phyloP scores from a whole-genome alignment of 2,329 filamentous ascomycete species.

The Fusarium pseudoanthophilum region DNA sequence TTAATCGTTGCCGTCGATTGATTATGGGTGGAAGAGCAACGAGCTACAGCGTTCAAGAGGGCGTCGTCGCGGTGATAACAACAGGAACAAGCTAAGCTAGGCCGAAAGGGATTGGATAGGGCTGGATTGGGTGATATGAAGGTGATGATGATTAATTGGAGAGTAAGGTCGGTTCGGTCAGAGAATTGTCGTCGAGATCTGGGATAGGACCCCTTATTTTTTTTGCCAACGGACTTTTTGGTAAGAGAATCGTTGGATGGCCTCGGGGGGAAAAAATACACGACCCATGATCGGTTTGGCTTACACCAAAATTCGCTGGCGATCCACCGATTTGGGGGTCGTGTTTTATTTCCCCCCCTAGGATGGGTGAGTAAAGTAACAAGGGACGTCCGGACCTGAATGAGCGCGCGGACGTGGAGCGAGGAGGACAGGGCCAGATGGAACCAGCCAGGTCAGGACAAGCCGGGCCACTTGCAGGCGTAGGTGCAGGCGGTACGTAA shows the following conservation, averaged over 20 bases:
- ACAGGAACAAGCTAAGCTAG: constrained; percentile 11
- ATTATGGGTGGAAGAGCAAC: constrained; percentile 14
- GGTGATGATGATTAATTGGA: constrained; percentile 3
- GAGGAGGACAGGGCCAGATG: constrained; percentile 26
- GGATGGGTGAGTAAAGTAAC: constrained; percentile 34
- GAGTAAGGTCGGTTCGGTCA: constrained; percentile 9
- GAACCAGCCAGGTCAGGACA: constrained; percentile 5
- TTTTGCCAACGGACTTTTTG: constrained; percentile 34
- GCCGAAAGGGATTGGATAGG: not conserved
- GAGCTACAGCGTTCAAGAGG: constrained; percentile 23
- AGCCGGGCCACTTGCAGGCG: not conserved
- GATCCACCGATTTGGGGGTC: no score
- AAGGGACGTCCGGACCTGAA: constrained; percentile 35
- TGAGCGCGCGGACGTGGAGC: constrained; percentile 37
- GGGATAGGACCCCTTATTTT: constrained; percentile 38
- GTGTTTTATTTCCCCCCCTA: no score
- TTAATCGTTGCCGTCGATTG: constrained; percentile 32
- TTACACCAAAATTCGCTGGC: no score
- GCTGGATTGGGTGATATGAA: constrained; percentile 3
- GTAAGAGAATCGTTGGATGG: constrained; percentile 33
- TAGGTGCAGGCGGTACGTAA: constrained; percentile 27
- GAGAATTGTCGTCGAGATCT: constrained; percentile 31
- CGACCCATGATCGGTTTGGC: no score
- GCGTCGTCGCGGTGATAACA: constrained; percentile 32
- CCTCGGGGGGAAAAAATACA: no score